Percentiles rank a stretch among this genome's conserved stretches.
Conservation (phyloP, 257 asterid species). For the Linderniella brevidens region DNA sequence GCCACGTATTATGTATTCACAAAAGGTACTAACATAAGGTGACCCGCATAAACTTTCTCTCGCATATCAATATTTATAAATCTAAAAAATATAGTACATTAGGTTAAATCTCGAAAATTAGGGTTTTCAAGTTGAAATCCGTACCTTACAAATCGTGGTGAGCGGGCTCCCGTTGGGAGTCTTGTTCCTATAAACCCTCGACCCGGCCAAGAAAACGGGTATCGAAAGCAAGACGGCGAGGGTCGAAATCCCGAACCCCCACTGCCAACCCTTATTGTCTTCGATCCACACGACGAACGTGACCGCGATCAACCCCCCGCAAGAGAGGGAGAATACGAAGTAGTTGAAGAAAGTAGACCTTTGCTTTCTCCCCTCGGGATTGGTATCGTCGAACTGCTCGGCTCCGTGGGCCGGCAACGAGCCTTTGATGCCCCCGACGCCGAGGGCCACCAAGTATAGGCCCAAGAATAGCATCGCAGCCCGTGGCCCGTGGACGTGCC, state of each 20-base stretch:
- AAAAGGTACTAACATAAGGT: too few relatives aligned
- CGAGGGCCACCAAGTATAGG: conserved; percentile 67
- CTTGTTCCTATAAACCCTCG: conserved; percentile 48
- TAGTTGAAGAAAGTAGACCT: conserved; percentile 77
- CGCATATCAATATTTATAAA: too few relatives aligned
- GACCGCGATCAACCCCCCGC: conserved; percentile 71
- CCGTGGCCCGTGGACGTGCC: conserved; percentile 47
- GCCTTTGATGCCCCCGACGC: conserved; percentile 84
- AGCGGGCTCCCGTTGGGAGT: conserved; percentile 76
- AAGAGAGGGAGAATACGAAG: conserved; percentile 58
- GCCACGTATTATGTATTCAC: too few relatives aligned
- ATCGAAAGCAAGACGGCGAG: conserved; percentile 47
- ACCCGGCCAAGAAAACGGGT: conserved; percentile 53
- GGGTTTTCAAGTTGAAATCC: too few relatives aligned
- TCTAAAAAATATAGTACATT: too few relatives aligned
- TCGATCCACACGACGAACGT: conserved; percentile 83
- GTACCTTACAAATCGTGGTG: conserved; percentile 61
- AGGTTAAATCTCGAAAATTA: too few relatives aligned
- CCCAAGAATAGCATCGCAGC: conserved; percentile 75
- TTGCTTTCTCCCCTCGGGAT: conserved; percentile 55
- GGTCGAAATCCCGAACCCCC: conserved; percentile 80
- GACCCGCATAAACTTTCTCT: too few relatives aligned
- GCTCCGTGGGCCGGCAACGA: conserved; percentile 75
- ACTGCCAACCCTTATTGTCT: conserved; percentile 91
- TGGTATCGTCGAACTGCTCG: conserved; percentile 56